Conservation (phyloP, 2,329 filamentous ascomycete species). For the Ophiostoma perfectum region DNA sequence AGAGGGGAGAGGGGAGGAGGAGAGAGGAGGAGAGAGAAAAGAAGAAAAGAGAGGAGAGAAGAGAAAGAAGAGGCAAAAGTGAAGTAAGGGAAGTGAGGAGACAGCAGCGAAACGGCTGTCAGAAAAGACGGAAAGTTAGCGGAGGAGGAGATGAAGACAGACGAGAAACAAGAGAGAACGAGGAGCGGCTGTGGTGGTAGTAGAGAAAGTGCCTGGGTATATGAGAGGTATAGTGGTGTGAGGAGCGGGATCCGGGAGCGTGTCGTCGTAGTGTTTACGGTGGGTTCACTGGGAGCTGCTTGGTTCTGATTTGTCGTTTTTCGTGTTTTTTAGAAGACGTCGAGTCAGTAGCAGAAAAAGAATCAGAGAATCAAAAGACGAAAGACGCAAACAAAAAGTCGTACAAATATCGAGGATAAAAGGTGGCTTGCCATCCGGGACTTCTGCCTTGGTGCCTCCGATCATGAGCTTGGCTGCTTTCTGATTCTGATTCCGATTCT, state of each 20-base stretch:
- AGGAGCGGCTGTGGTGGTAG: no score
- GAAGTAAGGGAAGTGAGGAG: background rate
- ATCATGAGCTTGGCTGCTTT: no score
- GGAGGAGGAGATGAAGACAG: no score
- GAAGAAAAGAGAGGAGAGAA: background rate
- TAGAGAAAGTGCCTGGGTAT: background rate
- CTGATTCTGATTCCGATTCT: no score
- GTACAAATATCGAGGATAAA: no score
- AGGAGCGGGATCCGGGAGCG: constrained; percentile 2
- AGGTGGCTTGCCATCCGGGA: no score
- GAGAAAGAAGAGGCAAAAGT: background rate
- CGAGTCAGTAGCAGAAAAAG: background rate
- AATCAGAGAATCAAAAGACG: background rate
- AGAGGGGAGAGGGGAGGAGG: background rate
- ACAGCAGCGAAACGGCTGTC: no score
- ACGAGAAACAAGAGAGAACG: no score
- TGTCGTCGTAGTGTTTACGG: background rate
- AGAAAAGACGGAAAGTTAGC: background rate
- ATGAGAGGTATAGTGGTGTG: background rate
- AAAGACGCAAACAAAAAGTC: no score
- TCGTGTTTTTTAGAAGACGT: background rate
- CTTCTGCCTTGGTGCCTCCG: no score
- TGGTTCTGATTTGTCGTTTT: background rate
- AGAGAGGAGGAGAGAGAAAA: background rate
- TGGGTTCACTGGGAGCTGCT: background rate